Evolutionary conservation across 2,329 filamentous ascomycete genomes (phyloP).

Genomic region (Colletotrichum theobromicola): DNA sequence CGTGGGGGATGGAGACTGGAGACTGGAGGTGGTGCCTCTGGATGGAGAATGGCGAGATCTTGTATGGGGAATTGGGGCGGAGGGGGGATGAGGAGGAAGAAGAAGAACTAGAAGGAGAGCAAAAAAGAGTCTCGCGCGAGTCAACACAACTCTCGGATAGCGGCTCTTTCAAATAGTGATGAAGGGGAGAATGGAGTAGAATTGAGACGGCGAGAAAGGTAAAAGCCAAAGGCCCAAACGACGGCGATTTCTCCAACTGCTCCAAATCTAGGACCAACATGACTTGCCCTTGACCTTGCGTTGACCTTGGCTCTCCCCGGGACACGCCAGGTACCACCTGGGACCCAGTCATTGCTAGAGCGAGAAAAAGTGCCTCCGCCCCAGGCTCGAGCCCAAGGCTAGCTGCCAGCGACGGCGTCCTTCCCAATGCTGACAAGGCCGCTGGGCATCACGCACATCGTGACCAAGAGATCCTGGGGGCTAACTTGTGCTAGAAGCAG

Average conservation of each 20-base stretch:
- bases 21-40: slow-evolving; percentile 2
- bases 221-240: neutral
- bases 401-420: slow-evolving; percentile 15
- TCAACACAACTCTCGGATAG: neutral
- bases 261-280: neutral
- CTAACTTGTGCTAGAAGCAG: slow-evolving; percentile 18
- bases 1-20: slow-evolving; percentile 2
- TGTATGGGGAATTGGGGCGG: slow-evolving; percentile 13
- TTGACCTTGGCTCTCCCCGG: neutral
- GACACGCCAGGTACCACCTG: neutral
- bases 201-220: neutral
- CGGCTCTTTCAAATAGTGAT: neutral
- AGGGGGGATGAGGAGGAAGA: neutral
- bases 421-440: slow-evolving; percentile 22
- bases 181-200: neutral
- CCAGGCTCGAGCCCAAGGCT: neutral
- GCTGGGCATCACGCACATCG: slow-evolving; percentile 17
- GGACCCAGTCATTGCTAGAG: neutral
- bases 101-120: neutral
- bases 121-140: neutral
- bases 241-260: slow-evolving; percentile 14
- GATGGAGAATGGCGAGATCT: slow-evolving; percentile 7
- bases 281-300: neutral
- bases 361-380: neutral
- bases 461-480: slow-evolving; percentile 14